Evolutionary conservation across 1,139 yeast genomes (phyloP).

Genomic region (Debaryomyces sp.): DNA sequence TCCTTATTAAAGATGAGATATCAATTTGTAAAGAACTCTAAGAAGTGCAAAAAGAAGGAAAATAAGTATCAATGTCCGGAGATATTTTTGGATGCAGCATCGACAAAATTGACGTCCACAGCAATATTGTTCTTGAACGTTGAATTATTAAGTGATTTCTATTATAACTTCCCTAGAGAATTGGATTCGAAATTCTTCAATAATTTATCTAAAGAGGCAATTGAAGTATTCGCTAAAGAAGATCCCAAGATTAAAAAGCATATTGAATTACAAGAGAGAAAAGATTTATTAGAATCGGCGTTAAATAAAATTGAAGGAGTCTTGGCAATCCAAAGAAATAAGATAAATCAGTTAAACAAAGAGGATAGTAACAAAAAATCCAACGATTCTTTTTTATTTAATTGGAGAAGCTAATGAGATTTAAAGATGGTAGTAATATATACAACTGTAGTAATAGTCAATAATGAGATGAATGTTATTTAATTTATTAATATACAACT

Average conservation of each 20-base stretch:
- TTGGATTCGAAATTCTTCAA: conserved; percentile 74
- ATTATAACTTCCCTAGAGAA: conserved; percentile 94
- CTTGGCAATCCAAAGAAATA: conserved; percentile 65
- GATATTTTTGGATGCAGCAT: conserved; percentile 87
- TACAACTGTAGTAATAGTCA: neutral
- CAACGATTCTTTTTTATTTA: conserved; percentile 12
- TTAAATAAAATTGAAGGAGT: conserved; percentile 85
- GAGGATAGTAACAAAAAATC: conserved; percentile 7
- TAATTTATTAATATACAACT: conserved; percentile 7
- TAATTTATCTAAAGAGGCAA: conserved; percentile 68
- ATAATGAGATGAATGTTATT: conserved; percentile 1
- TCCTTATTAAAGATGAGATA: conserved; percentile 73
- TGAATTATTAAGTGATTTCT: conserved; percentile 90
- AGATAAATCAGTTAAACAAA: conserved; percentile 12
- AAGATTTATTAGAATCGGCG: conserved; percentile 84
- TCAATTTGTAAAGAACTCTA: conserved; percentile 71
- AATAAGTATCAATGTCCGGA: conserved; percentile 95
- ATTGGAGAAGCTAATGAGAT: conserved; percentile 10
- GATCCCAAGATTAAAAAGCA: conserved; percentile 90
- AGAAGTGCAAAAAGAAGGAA: conserved; percentile 71
- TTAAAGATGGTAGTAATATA: neutral
- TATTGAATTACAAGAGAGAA: conserved; percentile 90
- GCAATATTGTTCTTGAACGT: conserved; percentile 93
- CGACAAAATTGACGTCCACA: conserved; percentile 88
- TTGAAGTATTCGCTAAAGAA: conserved; percentile 90